Percentiles rank a stretch among this genome's conserved stretches.
Conservation (phyloP, 2,329 filamentous ascomycete genomes). For the Zasmidium angulare region DNA sequence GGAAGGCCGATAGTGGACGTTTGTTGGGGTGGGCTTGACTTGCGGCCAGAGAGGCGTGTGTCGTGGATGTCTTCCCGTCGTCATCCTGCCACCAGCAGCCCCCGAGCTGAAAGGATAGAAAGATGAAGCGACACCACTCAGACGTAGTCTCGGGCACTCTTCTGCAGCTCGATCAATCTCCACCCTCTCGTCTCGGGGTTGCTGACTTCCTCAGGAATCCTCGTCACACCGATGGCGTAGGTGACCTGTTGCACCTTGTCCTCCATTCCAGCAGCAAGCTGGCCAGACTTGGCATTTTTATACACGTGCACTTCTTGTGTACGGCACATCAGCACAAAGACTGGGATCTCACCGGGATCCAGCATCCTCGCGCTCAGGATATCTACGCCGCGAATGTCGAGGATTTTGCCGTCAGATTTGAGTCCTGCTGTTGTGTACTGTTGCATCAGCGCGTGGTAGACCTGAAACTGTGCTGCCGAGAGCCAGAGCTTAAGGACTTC, state of each 20-base stretch:
- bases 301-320: conserved; percentile 99
- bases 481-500: conserved; percentile 93
- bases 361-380: conserved; percentile 77
- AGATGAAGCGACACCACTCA: conserved; percentile 41
- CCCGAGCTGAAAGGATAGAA: not conserved
- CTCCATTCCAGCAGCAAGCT: conserved; percentile 95
- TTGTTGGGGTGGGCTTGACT: not conserved
- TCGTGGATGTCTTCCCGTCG: not conserved
- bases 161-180: conserved; percentile 97
- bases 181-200: conserved; percentile 96
- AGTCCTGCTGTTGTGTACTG: conserved; percentile 93
- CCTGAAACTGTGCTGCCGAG: conserved; percentile 91
- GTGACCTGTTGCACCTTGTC: conserved; percentile 98
- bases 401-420: conserved; percentile 89
- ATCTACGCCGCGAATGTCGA: conserved; percentile 94
- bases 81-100: not conserved
- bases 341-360: conserved; percentile 83
- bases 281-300: conserved; percentile 81
- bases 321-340: conserved; percentile 94
- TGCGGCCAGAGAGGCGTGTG: not conserved
- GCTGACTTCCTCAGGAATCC: conserved; percentile 90
- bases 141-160: conserved; percentile 90
- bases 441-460: conserved; percentile 94
- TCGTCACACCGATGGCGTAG: conserved; percentile 93
- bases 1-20: not conserved